Percentiles rank a stretch among this genome's conserved stretches.
These are phyloP conservation scores for Streptanthus diversifolius DNA, from an alignment of 345 rosid genomes.

Conservation along the genomic window DNA sequence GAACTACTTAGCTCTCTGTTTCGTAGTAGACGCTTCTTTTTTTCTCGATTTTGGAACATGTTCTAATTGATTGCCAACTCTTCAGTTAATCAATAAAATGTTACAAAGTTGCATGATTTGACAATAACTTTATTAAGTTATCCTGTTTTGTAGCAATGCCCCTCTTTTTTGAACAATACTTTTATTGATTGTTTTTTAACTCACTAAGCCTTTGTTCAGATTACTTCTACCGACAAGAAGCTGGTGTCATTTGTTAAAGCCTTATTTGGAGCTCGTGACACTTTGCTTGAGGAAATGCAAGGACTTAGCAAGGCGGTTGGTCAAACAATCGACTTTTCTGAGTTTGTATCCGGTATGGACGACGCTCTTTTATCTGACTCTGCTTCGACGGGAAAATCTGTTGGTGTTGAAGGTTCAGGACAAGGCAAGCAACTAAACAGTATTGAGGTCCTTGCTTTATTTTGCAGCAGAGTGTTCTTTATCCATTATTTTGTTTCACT, in stretches of 20 bases:
- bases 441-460: constrained; percentile 73
- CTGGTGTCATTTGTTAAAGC: constrained; percentile 59
- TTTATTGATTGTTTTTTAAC: constrained; percentile 33
- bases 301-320: constrained; percentile 64
- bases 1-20: neutral
- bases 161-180: neutral
- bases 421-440: constrained; percentile 60
- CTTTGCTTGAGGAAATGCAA: constrained; percentile 62
- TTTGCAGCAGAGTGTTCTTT: constrained; percentile 20
- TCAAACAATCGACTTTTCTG: constrained; percentile 53
- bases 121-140: neutral
- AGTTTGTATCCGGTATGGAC: constrained; percentile 49
- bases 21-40: neutral
- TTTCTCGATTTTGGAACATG: neutral
- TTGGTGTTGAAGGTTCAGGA: constrained; percentile 47
- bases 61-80: constrained; percentile 1
- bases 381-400: constrained; percentile 38
- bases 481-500: constrained; percentile 3
- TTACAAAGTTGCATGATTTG: constrained; percentile 4
- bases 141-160: neutral
- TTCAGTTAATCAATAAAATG: neutral
- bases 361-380: constrained; percentile 44
- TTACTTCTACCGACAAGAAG: constrained; percentile 46
- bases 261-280: constrained; percentile 65
- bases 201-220: constrained; percentile 43